Evolutionary conservation across 192 early-diverging fungal species (phyloP).

Genomic region (Physocladia obscura): DNA sequence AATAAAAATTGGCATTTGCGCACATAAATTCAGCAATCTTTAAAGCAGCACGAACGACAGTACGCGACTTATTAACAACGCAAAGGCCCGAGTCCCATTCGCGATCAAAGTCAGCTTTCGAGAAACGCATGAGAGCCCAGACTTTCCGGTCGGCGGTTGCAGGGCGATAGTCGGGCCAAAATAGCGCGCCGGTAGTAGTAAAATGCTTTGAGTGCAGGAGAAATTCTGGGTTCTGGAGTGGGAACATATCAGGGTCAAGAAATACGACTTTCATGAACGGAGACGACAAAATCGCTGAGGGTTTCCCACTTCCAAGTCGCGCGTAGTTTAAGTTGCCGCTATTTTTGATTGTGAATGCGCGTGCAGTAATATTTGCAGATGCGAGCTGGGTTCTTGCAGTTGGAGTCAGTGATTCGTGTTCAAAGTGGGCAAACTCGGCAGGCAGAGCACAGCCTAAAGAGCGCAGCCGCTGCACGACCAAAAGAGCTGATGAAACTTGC

Average conservation of each 20-base stretch:
- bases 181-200: background rate
- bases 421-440: constrained; percentile 10
- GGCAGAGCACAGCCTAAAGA: background rate
- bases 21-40: background rate
- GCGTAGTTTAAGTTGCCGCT: background rate
- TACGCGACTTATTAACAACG: background rate
- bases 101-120: background rate
- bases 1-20: background rate
- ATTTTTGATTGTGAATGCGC: background rate
- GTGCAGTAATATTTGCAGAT: background rate
- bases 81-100: constrained; percentile 10
- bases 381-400: background rate
- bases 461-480: background rate
- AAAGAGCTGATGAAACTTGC: background rate
- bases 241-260: constrained; percentile 1
- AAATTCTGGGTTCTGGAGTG: background rate
- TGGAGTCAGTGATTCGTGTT: background rate
- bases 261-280: background rate
- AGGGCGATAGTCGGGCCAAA: constrained; percentile 13
- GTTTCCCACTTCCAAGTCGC: background rate
- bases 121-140: constrained; percentile 11
- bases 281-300: constrained; percentile 1
- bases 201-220: background rate
- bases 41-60: background rate
- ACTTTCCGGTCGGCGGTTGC: background rate